A percentile compares a stretch with the other conserved stretches of the same genome.
Evolutionary conservation across 1,284 basidiomycete genomes (phyloP).

Genomic region (Coniferiporia weirii): DNA sequence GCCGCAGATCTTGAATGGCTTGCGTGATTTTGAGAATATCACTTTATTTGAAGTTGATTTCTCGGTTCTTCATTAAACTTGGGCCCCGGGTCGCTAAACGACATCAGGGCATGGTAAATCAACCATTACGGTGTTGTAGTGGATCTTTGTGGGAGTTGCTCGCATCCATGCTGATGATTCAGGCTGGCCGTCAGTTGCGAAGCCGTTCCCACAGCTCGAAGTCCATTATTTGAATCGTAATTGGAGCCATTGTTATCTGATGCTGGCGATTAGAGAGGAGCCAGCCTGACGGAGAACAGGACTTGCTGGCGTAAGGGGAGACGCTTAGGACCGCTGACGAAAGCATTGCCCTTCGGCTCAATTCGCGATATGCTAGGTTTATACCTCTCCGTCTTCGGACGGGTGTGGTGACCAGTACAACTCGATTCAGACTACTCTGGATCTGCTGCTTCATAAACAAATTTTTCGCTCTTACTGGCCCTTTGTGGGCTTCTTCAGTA

Average conservation of each 20-base stretch:
- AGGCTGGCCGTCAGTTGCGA: no score
- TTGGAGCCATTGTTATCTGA: no score
- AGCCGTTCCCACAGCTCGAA: no score
- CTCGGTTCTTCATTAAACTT: no score
- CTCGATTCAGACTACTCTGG: slow-evolving; percentile 26
- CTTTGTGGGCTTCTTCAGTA: slow-evolving; percentile 2
- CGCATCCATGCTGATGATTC: no score
- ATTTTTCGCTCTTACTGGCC: slow-evolving; percentile 9
- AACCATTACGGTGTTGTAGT: no score
- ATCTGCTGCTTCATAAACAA: slow-evolving; percentile 18
- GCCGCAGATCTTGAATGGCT: background rate
- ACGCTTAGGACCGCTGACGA: background rate
- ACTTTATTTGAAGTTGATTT: no score
- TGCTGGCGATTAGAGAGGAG: no score
- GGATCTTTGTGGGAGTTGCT: no score
- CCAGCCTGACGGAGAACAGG: slow-evolving; percentile 4
- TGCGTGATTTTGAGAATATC: background rate
- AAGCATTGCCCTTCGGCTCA: slow-evolving; percentile 20
- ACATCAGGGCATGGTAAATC: no score
- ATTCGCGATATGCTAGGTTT: slow-evolving; percentile 20
- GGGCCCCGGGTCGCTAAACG: no score
- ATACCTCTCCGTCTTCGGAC: background rate
- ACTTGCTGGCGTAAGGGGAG: background rate
- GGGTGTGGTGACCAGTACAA: slow-evolving; percentile 14
- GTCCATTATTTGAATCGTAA: no score